Evolutionary conservation across 805 yeast genomes (phyloP).

Genomic region (Candida qinlingensis): DNA sequence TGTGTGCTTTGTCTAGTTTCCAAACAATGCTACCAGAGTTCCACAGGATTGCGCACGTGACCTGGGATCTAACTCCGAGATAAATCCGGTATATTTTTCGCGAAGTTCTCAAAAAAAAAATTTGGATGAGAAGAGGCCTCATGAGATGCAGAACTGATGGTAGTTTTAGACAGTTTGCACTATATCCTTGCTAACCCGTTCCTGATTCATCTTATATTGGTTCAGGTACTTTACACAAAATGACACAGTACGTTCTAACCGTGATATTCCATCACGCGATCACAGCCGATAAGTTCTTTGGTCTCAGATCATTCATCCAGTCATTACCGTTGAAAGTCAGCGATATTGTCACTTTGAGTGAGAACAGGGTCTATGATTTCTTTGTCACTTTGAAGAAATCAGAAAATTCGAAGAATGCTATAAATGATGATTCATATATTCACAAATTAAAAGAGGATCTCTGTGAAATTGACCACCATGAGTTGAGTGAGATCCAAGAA

Average conservation of each 20-base stretch:
- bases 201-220: too few relatives aligned
- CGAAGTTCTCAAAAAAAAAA: not conserved
- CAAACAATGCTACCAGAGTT: too few relatives aligned
- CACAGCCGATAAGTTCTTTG: conserved; percentile 16
- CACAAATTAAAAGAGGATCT: conserved; percentile 2
- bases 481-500: conserved; percentile 1
- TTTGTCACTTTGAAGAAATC: conserved; percentile 15
- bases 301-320: conserved; percentile 24
- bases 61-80: not conserved
- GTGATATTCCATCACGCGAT: conserved; percentile 22
- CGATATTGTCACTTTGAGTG: conserved; percentile 26
- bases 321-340: conserved; percentile 27
- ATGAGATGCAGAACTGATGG: not conserved
- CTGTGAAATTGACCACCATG: not conserved
- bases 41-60: not conserved
- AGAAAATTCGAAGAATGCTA: conserved; percentile 15
- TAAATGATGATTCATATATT: conserved; percentile 9
- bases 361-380: conserved; percentile 36
- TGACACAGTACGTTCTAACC: conserved; percentile 21
- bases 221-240: not conserved
- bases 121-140: not conserved
- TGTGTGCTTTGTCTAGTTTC: too few relatives aligned
- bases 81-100: not conserved
- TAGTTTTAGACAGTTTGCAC: not conserved
- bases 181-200: not conserved